Base-by-base conservation (phyloP, 2,329 filamentous ascomycete species). In the Chaetomium sp. region DNA sequence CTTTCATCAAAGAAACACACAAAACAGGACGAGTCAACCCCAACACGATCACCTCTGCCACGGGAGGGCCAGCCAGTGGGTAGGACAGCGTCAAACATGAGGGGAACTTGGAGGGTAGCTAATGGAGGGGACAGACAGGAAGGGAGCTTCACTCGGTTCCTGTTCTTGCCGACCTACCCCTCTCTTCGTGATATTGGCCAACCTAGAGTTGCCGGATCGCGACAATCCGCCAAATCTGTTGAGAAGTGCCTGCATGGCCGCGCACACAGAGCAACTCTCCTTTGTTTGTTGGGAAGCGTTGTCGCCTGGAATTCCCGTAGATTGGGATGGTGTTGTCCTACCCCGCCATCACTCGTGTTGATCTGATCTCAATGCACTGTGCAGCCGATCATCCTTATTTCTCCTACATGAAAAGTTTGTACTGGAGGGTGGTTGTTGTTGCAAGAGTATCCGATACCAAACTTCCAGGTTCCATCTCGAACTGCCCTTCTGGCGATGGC, bases 91-190 rank as follows among this genome's bases (percentile, higher is more conserved):
- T 62, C 31, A 9, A 35, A 42, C 19, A 55, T 55, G 60, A 60
- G 63, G 62, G 56, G 57, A 63, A 59, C 38, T 49, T 58, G 56
- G 25, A 35, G 56, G 50, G 50, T n/a, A 31, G 53, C 33, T 31
- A 27, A 53, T 31, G 47, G 49, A 57, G 33, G 49, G 65, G 53
- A 38, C 23, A 23, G 31, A 50, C 23, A 23, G 38, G 47, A 19
- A 23, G 25, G 45, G 21, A 42, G 50, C 27, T 31, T 13, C n/a
- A 23, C n/a, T n/a, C n/a, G n/a, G 57, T 64, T 67, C 57, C 66
- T 67, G 56, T 60, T 66, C 66, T 65, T 65, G 60, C 66, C 66
- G 63, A 66, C 60, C 35, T 63, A 65, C 61, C 63, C 60, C 65
- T 57, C 60, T 58, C 50, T 55, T 51, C 21, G 35, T 60, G 55